phyloP scores from a whole-genome alignment of 2,329 filamentous ascomycete species.

The Verticillium longisporum region DNA sequence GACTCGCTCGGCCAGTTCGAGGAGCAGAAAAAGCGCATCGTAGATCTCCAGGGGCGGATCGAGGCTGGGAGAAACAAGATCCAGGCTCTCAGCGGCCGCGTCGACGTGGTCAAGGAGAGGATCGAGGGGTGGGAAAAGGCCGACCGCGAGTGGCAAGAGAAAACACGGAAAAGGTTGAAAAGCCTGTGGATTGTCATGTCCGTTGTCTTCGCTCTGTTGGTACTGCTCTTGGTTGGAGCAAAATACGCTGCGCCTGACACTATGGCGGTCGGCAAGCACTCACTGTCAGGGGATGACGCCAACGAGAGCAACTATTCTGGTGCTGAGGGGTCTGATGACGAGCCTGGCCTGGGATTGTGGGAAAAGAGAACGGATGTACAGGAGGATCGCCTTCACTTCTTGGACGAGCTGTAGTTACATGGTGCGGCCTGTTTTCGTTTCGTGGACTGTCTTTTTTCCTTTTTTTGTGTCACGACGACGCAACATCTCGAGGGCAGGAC shows the following conservation, averaged over 20 bases:
- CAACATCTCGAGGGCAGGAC: neutral
- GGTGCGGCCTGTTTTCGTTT: neutral
- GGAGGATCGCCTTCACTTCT: constrained; percentile 31
- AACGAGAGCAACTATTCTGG: neutral
- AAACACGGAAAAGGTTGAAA: constrained; percentile 55
- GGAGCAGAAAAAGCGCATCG: constrained; percentile 57
- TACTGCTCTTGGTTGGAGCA: constrained; percentile 33
- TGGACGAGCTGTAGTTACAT: constrained; percentile 37
- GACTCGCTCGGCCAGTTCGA: constrained; percentile 55
- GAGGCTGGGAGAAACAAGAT: constrained; percentile 53
- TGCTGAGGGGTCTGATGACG: neutral
- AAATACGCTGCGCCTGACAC: constrained; percentile 19
- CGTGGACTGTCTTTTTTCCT: no score
- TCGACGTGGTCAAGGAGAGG: constrained; percentile 55
- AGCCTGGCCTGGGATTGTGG: constrained; percentile 6
- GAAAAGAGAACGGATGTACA: constrained; percentile 17
- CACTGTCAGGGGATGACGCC: neutral
- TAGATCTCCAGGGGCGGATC: constrained; percentile 55
- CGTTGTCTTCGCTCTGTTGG: constrained; percentile 36
- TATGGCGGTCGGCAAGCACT: neutral
- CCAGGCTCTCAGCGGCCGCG: constrained; percentile 50
- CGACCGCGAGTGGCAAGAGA: constrained; percentile 63
- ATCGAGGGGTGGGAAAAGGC: constrained; percentile 63
- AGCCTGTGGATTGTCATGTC: constrained; percentile 56
- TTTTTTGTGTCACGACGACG: neutral